phyloP scores from a whole-genome alignment of 73 alveolate species.

The Paramecium octaurelia region DNA sequence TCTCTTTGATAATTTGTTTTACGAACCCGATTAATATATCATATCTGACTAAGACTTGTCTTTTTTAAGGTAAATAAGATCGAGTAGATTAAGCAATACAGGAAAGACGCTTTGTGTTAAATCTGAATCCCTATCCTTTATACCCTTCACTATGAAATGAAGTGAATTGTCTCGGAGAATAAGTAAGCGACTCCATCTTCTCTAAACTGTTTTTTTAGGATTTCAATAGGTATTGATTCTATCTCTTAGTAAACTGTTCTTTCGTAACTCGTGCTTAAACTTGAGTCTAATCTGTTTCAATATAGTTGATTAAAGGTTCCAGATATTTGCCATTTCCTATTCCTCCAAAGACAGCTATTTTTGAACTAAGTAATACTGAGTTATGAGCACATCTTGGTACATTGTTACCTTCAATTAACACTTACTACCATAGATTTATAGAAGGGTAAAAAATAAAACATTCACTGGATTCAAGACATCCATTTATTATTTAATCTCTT shows the following conservation, averaged over 20 bases:
- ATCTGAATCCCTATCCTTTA: background rate
- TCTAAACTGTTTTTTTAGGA: background rate
- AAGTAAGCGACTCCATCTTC: background rate
- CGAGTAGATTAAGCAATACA: background rate
- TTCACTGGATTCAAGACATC: background rate
- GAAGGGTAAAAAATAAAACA: background rate
- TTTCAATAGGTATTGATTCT: background rate
- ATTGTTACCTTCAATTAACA: background rate
- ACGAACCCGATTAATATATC: constrained; percentile 39
- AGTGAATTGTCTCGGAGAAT: background rate
- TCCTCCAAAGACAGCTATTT: constrained; percentile 44
- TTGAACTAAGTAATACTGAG: background rate
- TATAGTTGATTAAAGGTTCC: background rate
- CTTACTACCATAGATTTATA: constrained; percentile 6
- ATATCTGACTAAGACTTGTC: constrained; percentile 21
- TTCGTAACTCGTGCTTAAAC: background rate
- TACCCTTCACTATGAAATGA: background rate
- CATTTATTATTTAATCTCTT: constrained; percentile 25
- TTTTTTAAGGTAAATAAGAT: constrained; percentile 20
- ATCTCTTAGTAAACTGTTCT: background rate
- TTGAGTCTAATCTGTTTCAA: constrained; percentile 19
- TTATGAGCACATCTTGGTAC: constrained; percentile 34
- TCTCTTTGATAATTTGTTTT: background rate
- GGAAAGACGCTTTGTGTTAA: background rate
- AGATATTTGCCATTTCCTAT: constrained; percentile 33